Percentiles rank a stretch among this genome's conserved stretches.
Conservation (phyloP, 805 yeast genomes). For the Yamadazyma olivae region DNA sequence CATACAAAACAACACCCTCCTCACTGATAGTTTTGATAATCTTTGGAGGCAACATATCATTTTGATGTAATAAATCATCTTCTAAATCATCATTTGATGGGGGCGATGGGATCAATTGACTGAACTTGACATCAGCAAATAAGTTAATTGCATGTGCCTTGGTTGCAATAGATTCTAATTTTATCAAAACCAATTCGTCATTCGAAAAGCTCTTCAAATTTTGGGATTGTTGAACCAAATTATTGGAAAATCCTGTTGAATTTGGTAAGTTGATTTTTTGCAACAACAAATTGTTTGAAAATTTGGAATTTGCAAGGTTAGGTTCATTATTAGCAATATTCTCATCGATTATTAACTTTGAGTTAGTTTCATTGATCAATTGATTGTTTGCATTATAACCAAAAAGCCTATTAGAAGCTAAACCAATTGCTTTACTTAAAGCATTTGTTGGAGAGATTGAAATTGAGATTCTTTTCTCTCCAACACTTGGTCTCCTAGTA, state of each 20-base stretch:
- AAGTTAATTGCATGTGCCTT: constrained; percentile 86
- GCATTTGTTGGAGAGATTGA: constrained; percentile 85
- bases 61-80: constrained; percentile 33
- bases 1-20: constrained; percentile 83
- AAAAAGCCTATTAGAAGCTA: constrained; percentile 84
- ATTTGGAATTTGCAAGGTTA: too few species aligned
- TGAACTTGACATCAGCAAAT: constrained; percentile 87
- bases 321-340: constrained; percentile 14
- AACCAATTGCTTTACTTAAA: constrained; percentile 77
- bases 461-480: constrained; percentile 62
- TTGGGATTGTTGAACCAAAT: constrained; percentile 18
- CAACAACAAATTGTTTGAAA: constrained; percentile 33
- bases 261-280: constrained; percentile 19
- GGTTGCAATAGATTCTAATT: constrained; percentile 75
- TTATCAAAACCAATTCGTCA: constrained; percentile 38
- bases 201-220: constrained; percentile 15
- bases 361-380: constrained; percentile 1
- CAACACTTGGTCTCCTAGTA: constrained; percentile 55
- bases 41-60: constrained; percentile 51
- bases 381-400: constrained; percentile 37
- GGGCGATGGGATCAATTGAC: constrained; percentile 78
- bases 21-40: constrained; percentile 64
- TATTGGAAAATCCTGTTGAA: constrained; percentile 17
- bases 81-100: constrained; percentile 43
- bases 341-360: background rate